Evolutionary conservation across 805 yeast genomes (phyloP), one percentile per base, ranked within the genome.

Genomic region (Myxozyma neotropica): DNA sequence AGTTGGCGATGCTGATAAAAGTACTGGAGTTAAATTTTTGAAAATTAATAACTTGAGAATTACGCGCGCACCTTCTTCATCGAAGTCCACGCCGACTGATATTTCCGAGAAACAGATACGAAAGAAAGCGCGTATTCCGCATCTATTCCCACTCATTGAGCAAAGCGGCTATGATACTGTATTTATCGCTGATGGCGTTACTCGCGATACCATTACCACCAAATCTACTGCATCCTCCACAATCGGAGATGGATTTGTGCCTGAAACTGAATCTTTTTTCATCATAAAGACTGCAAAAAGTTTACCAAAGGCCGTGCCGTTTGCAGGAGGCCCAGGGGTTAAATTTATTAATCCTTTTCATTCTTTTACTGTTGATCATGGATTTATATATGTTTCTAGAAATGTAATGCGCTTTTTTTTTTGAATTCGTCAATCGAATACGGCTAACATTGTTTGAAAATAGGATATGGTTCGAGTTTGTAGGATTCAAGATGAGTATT

Each of bases 261-360:
- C 49, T 23, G 27, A 29, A 7, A 40, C 31, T 21, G 83, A 81
- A 17, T 89, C 96, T 1, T 86, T 82, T 65, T 75, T 86, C 53
- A 80, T 91, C 3, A 70, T 83, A n/a, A 88, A 88, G 64, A 80
- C 85, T 12, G 76, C 82, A 44, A 83, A 82, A 61, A 82, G 94
- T 0, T 72, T 76, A 3, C 89, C 93, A 2, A 77, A 87, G 57
- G 75, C 88, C 13, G 84, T 83, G 72, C 83, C 83, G 63, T 87
- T 90, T 69, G 81, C 89, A 4, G 80, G 51, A 3, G 78, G 81
- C 8, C 83, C 89, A 6, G 53, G 48, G 0, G 78, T 68, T 3
- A 24, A 36, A 4, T 65, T 61, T 4, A 80, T 88, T 65, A 85
- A 88, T 1, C 76, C 80, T 7, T 83, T 81, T 68, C 77, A 80